Evolutionary conservation across 2,329 filamentous ascomycete species (phyloP).

Genomic region (Penicillium sp.): DNA sequence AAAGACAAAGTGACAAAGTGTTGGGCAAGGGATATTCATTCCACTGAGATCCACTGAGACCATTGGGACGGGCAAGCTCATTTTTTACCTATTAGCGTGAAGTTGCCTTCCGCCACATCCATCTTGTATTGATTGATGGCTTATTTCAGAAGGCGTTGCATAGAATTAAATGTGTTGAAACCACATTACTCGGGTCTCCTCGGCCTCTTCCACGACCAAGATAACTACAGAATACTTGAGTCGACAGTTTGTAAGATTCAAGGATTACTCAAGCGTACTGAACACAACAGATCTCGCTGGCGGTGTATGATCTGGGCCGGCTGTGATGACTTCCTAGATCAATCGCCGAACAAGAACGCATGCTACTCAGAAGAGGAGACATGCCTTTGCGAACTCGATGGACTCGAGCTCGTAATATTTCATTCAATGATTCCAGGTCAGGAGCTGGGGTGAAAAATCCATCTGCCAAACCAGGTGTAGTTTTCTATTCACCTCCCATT

Average conservation of each 20-base stretch:
- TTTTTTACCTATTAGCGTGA: conserved; percentile 10
- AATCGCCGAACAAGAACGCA: neutral
- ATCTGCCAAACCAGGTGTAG: too few relatives aligned
- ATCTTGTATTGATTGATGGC: conserved; percentile 4
- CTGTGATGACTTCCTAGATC: neutral
- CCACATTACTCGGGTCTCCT: neutral
- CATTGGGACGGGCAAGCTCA: conserved; percentile 13
- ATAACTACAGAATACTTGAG: neutral
- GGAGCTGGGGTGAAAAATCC: too few relatives aligned
- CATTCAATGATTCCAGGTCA: too few relatives aligned
- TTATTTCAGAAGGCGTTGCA: conserved; percentile 14
- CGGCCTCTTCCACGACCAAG: neutral
- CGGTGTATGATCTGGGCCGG: neutral
- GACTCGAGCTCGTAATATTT: neutral
- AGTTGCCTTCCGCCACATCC: conserved; percentile 1
- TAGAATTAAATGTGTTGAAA: conserved; percentile 9
- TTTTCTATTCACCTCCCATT: too few relatives aligned
- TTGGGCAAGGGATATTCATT: conserved; percentile 1
- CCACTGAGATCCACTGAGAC: conserved; percentile 12
- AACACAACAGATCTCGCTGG: neutral
- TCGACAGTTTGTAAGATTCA: neutral
- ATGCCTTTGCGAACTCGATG: neutral
- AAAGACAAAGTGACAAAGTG: conserved; percentile 15
- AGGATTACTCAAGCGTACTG: neutral
- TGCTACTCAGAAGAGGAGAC: neutral